Percentiles rank a stretch among this genome's conserved stretches.
Conservation (phyloP, 805 yeast species). For the Candida schatavii region DNA sequence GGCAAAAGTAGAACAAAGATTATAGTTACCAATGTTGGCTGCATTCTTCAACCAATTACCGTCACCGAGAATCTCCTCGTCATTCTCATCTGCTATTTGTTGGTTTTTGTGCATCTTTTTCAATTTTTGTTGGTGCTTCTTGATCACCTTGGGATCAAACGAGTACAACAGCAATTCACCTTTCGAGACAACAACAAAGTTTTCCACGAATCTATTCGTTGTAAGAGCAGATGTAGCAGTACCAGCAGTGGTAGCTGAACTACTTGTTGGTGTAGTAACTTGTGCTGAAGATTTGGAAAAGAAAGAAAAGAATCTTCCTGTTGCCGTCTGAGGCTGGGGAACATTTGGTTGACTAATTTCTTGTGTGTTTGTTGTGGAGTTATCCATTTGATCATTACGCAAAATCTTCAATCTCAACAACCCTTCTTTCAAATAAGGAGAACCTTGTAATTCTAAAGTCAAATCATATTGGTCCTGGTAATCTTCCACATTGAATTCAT, state of each 20-base stretch:
- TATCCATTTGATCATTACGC: conserved; percentile 38
- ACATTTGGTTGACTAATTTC: conserved; percentile 6
- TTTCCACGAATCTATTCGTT: conserved; percentile 34
- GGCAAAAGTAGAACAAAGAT: conserved; percentile 52
- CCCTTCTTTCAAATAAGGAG: conserved; percentile 81
- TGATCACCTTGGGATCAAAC: conserved; percentile 45
- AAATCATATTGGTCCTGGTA: conserved; percentile 53
- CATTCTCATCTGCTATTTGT: conserved; percentile 16
- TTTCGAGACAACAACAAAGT: conserved; percentile 65
- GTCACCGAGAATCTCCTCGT: conserved; percentile 43
- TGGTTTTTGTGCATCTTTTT: conserved; percentile 18
- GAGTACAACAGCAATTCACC: conserved; percentile 62
- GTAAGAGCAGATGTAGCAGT: conserved; percentile 4
- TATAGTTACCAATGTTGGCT: conserved; percentile 50
- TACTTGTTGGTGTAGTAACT: conserved; percentile 12
- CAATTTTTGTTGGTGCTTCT: conserved; percentile 36
- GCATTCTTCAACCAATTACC: conserved; percentile 73
- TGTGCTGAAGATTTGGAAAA: conserved; percentile 7
- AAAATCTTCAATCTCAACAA: conserved; percentile 43
- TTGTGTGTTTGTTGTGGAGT: conserved; percentile 8
- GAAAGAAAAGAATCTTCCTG: conserved; percentile 7
- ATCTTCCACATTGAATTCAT: conserved; percentile 37
- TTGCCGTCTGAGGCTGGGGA: conserved; percentile 9
- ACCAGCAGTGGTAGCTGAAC: conserved; percentile 14
- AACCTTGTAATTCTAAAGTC: conserved; percentile 62